Base-by-base conservation (phyloP, 2,329 filamentous ascomycete genomes). In the Alternaria alternata region DNA sequence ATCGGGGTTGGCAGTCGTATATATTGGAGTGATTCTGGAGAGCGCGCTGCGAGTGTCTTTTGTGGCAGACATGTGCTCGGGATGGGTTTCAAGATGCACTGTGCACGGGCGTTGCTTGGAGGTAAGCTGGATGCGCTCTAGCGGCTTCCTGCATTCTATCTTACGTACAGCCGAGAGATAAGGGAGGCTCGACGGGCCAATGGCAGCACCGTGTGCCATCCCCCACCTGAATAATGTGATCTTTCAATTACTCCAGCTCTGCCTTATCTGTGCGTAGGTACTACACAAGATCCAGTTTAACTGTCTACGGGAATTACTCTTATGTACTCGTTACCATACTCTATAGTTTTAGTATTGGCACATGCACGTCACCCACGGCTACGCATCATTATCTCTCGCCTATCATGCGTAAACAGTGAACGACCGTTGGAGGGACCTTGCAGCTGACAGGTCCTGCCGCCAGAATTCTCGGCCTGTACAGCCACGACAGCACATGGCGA, bases 321-420 rank as follows among this genome's bases (percentile, higher is more conserved):
- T 77, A 77, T 73, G 74, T 75, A 76, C 72, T 68, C 67, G 60
- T 67, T 72, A 70, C 64, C 64, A 51, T 54, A 52, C 51, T 56
- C 42, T 57, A 63, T 49, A 57, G 61, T 47, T 51, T 44, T 38
- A 38, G 46, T 62, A 68, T 70, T 69, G 66, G 64, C 67, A 60
- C 59, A 63, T 67, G 66, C 70, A 72, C 69, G 61, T 69, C 70
- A 71, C 66, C 65, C 59, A 63, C 69, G 58, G 58, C 54, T 44
- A 62, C 63, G 62, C 62, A 64, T 57, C 65, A 63, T 62, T 49
- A 64, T 68, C 66, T 63, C 47, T 51, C 36, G 56, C 46, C 57
- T 60, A 55, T 51, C 32, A 54, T 49, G 28, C 12, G 26, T 36
- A 38, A 20, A 42, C 47, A 44, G 24, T 43, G 32, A 32, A 49